Conservation (phyloP, 192 early-diverging fungal species). For the Kappamyces sp. region DNA sequence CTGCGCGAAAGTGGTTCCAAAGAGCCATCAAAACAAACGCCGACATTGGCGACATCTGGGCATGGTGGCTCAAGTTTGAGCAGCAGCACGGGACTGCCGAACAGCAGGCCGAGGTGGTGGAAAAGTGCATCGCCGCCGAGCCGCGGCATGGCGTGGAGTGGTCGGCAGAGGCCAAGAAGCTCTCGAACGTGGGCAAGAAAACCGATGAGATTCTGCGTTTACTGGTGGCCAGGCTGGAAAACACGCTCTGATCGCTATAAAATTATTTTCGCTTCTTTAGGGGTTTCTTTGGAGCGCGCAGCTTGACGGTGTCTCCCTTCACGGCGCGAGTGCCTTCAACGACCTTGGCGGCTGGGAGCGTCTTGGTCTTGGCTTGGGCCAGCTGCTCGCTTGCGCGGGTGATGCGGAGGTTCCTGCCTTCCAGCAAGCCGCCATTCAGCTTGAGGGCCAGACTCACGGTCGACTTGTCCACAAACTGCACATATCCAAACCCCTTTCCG, state of each 20-base stretch:
- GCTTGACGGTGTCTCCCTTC: too few species aligned
- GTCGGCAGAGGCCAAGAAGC: slow-evolving; percentile 73
- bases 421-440: slow-evolving; percentile 66
- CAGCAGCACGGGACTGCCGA: slow-evolving; percentile 63
- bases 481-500: slow-evolving; percentile 93
- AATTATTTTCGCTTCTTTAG: not conserved
- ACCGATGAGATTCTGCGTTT: slow-evolving; percentile 53
- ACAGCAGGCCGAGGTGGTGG: slow-evolving; percentile 49
- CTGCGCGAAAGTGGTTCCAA: slow-evolving; percentile 88
- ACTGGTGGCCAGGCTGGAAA: slow-evolving; percentile 30
- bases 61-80: slow-evolving; percentile 94
- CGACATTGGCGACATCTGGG: slow-evolving; percentile 90
- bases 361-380: slow-evolving; percentile 22
- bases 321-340: slow-evolving; percentile 51
- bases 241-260: slow-evolving; percentile 20
- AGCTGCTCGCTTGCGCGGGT: slow-evolving; percentile 16
- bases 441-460: slow-evolving; percentile 72
- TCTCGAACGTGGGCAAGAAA: slow-evolving; percentile 61
- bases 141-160: slow-evolving; percentile 89
- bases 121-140: slow-evolving; percentile 67
- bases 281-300: too few species aligned
- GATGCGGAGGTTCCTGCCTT: slow-evolving; percentile 54
- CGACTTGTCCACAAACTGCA: slow-evolving; percentile 75
- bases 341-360: slow-evolving; percentile 31
- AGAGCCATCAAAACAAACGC: slow-evolving; percentile 76